These are phyloP conservation scores for Ammopiptanthus mongolicus DNA, from an alignment of 306 rosid species.

Conservation along the genomic window DNA sequence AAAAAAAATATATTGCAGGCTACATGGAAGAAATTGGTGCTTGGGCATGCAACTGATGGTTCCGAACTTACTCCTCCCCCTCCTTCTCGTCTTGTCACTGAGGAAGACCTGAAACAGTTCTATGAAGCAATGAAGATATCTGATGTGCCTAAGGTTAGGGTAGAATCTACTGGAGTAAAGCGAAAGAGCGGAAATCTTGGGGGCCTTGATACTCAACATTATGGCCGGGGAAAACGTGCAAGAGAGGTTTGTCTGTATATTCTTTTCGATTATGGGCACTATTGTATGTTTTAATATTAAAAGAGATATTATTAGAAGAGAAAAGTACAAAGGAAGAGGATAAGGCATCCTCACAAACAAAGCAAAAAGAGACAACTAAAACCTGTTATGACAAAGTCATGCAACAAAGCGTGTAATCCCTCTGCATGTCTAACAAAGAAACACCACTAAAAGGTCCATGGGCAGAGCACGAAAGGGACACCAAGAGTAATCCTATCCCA, in stretches of 20 bases:
- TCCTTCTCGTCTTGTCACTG: constrained; percentile 93
- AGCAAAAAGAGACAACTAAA: neutral
- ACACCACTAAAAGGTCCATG: no score
- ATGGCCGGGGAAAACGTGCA: constrained; percentile 97
- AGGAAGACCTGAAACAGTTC: constrained; percentile 79
- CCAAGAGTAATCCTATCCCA: neutral
- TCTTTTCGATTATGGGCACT: neutral
- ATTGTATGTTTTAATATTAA: neutral
- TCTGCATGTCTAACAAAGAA: no score
- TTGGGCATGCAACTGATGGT: constrained; percentile 42
- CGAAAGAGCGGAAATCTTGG: constrained; percentile 67
- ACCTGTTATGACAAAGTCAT: neutral
- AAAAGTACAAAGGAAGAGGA: neutral
- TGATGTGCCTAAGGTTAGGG: constrained; percentile 64
- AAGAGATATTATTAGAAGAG: neutral
- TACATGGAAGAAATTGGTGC: constrained; percentile 63
- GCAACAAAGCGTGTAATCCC: neutral
- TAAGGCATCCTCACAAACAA: neutral
- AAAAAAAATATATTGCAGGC: constrained; percentile 47
- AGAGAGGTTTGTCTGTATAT: constrained; percentile 77
- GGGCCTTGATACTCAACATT: constrained; percentile 77
- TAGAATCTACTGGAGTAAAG: constrained; percentile 60
- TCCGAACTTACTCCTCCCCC: constrained; percentile 49
- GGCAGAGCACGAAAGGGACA: neutral
- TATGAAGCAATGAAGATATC: constrained; percentile 81